Evolutionary conservation across 805 yeast genomes (phyloP), one percentile per base, ranked within the genome.

Genomic region (Henningerozyma blattae): DNA sequence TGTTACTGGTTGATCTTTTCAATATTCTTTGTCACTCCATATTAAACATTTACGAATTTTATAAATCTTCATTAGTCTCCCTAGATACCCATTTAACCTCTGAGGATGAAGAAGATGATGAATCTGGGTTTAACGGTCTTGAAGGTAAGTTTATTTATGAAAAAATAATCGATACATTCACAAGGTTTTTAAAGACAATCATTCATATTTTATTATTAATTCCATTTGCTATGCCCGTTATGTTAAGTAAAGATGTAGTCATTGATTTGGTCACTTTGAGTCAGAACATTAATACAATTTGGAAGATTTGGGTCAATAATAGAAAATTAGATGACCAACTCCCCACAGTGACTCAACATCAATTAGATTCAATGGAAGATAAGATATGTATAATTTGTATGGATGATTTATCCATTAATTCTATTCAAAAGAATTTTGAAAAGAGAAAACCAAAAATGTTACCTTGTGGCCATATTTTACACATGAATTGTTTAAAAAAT

Each of bases 401-500:
- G 46, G 97, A 91, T 45, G 94, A 84, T 40, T 79, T 89, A 89
- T 54, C 64, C 5, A 50, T 74, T 4, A 28, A 17, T 6, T 18
- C 20, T 4, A 17, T 18, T 14, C 32, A 31, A 15, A 15, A 26
- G 7, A 22, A 15, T 2, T 16, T 18, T 13, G n/a, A 22, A 7
- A 33, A 34, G 15, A 39, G 37, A 27, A 63, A 59, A 32, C 95
- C 97, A 4, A 85, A 84, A 54, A 79, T 70, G 48, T 64, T 91
- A 32, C 67, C 63, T 1, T 91, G 98, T 63, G 81, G 84, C 18
- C 98, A 91, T 56, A 77, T 84, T 31, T 65, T 89, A 37, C 98
- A 91, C 54, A 61, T 80, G 58, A 87, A 91, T 4, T 91, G 98
- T 55, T 66, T 91, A 41, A 81, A 84, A 48, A 78, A 81, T 44